Conservation (phyloP, 768 basidiomycete genomes). For the Mycena olivaceomarginata region DNA sequence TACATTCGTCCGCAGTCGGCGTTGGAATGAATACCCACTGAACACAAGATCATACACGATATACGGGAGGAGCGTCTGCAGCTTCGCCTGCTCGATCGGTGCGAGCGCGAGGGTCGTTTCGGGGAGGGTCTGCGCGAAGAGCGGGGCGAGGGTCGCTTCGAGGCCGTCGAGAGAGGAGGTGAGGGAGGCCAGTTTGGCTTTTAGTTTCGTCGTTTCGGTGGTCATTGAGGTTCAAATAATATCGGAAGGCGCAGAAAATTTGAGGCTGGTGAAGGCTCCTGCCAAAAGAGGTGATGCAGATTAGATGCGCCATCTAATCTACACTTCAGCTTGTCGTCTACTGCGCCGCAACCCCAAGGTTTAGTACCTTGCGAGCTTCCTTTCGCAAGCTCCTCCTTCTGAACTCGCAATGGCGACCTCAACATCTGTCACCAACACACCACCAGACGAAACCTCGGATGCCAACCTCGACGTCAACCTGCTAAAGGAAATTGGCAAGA, state of each 20-base stretch:
- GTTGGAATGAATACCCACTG: slow-evolving; percentile 66
- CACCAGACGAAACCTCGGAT: slow-evolving; percentile 66
- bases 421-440: slow-evolving; percentile 59
- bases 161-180: slow-evolving; percentile 80
- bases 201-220: slow-evolving; percentile 68
- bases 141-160: slow-evolving; percentile 78
- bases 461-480: slow-evolving; percentile 78
- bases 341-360: too few species aligned
- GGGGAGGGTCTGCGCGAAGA: slow-evolving; percentile 80
- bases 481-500: slow-evolving; percentile 87
- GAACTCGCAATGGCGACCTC: slow-evolving; percentile 37
- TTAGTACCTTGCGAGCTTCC: too few species aligned
- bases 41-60: slow-evolving; percentile 91
- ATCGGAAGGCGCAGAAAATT: not conserved
- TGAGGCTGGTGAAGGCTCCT: not conserved
- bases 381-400: too few species aligned
- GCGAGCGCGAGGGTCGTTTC: slow-evolving; percentile 80
- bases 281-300: not conserved
- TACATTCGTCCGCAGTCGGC: not conserved
- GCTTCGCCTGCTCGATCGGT: slow-evolving; percentile 87
- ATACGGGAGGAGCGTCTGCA: slow-evolving; percentile 89
- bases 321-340: too few species aligned
- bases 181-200: slow-evolving; percentile 69
- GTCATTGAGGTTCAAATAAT: slow-evolving; percentile 55
- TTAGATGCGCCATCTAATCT: too few species aligned